A percentile compares a stretch with the other conserved stretches of the same genome.
Conservation (phyloP, 805 yeast species). For the Saitoella complicata region DNA sequence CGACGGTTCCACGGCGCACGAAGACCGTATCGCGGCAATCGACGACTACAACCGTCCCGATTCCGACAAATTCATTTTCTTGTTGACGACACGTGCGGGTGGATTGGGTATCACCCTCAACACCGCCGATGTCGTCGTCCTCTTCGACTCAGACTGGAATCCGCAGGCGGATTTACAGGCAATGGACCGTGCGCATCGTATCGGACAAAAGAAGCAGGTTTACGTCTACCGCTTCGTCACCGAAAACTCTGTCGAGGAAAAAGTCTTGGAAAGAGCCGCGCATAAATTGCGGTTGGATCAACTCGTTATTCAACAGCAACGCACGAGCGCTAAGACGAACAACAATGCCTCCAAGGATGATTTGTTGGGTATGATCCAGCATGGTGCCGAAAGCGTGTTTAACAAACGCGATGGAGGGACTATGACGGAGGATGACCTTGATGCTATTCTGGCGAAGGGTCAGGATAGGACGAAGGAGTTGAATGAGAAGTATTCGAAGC, state of each 20-base stretch:
- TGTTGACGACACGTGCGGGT: slow-evolving; percentile 90
- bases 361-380: slow-evolving; percentile 86
- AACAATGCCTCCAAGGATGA: slow-evolving; percentile 47
- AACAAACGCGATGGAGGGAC: slow-evolving; percentile 19
- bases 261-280: slow-evolving; percentile 88
- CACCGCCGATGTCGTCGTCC: slow-evolving; percentile 74
- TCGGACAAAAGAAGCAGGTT: slow-evolving; percentile 94
- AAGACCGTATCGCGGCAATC: slow-evolving; percentile 79
- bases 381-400: slow-evolving; percentile 83
- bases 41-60: slow-evolving; percentile 79
- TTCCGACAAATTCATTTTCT: slow-evolving; percentile 66
- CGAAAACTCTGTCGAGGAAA: slow-evolving; percentile 91
- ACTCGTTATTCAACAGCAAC: slow-evolving; percentile 87
- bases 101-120: slow-evolving; percentile 90
- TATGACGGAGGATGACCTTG: slow-evolving; percentile 42
- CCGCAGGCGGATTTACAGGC: slow-evolving; percentile 97
- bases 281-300: slow-evolving; percentile 86
- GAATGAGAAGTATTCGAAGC: slow-evolving; percentile 64
- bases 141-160: slow-evolving; percentile 93
- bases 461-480: slow-evolving; percentile 64
- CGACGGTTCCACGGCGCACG: slow-evolving; percentile 87
- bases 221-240: slow-evolving; percentile 84
- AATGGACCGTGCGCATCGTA: slow-evolving; percentile 95
- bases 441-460: slow-evolving; percentile 63
- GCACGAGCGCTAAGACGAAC: slow-evolving; percentile 31